Evolutionary conservation across 2,329 filamentous ascomycete genomes (phyloP).

Genomic region (Cadophora malorum): DNA sequence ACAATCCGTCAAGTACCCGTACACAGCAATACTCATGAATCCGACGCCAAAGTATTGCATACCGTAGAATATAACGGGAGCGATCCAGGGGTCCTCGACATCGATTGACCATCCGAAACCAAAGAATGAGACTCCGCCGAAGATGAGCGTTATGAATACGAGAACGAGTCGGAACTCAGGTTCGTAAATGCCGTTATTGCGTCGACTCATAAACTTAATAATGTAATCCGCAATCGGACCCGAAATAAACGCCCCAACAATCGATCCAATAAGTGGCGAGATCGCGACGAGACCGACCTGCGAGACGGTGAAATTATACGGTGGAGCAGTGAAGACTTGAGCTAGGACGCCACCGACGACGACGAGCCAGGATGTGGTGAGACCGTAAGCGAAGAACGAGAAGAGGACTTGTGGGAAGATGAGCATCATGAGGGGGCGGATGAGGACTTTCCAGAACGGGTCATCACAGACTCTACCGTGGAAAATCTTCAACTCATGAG

Average conservation of each 20-base stretch:
- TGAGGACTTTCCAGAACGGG: constrained; percentile 41
- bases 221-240: constrained; percentile 46
- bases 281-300: constrained; percentile 53
- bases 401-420: constrained; percentile 38
- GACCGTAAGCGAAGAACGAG: constrained; percentile 32
- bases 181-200: constrained; percentile 52
- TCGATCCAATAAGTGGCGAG: constrained; percentile 49
- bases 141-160: constrained; percentile 39
- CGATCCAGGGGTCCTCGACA: constrained; percentile 37
- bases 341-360: constrained; percentile 46
- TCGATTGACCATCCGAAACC: constrained; percentile 47
- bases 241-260: constrained; percentile 46
- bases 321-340: constrained; percentile 55
- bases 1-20: constrained; percentile 51
- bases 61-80: constrained; percentile 44
- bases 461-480: constrained; percentile 42
- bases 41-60: constrained; percentile 47
- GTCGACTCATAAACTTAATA: constrained; percentile 51
- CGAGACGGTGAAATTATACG: constrained; percentile 51
- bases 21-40: constrained; percentile 42
- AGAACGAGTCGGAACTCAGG: constrained; percentile 47
- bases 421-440: constrained; percentile 42
- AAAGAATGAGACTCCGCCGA: constrained; percentile 48
- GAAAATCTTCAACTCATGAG: constrained; percentile 35
- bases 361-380: constrained; percentile 31